These are phyloP conservation scores for Asclepias syriaca DNA, from an alignment of 257 asterid genomes.

Conservation along the genomic window DNA sequence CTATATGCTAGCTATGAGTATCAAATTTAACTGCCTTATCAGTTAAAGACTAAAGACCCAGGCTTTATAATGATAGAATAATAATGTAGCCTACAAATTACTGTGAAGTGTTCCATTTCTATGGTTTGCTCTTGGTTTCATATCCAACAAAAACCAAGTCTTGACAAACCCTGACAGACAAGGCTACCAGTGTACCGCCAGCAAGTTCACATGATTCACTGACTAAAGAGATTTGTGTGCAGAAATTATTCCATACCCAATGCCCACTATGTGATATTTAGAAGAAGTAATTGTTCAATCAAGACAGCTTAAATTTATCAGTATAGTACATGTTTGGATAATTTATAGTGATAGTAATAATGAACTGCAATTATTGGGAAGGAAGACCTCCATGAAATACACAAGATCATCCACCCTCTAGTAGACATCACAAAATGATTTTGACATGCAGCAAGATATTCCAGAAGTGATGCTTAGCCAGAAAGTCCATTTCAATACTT, in stretches of 20 bases:
- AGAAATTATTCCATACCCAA: not conserved
- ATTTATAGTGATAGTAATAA: not conserved
- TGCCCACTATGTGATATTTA: not conserved
- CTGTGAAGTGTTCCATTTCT: not conserved
- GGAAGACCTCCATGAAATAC: conserved; percentile 2
- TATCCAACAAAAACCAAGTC: not conserved
- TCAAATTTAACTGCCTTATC: conserved; percentile 6
- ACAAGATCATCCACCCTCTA: not conserved
- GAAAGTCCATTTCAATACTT: not conserved
- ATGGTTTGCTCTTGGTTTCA: not conserved
- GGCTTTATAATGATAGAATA: not conserved
- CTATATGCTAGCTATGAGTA: not conserved
- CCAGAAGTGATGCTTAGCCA: not conserved
- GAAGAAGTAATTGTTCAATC: not conserved
- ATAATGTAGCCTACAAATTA: not conserved
- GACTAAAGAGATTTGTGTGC: not conserved
- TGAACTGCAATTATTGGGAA: not conserved
- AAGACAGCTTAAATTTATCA: not conserved
- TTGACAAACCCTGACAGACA: not conserved
- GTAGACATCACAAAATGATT: not conserved
- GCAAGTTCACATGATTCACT: not conserved
- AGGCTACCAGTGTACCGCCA: not conserved
- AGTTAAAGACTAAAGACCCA: not conserved
- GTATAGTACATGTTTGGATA: not conserved
- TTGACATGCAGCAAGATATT: not conserved